Evolutionary conservation across 345 rosid species (phyloP).

Genomic region (Excoecaria agallocha): DNA sequence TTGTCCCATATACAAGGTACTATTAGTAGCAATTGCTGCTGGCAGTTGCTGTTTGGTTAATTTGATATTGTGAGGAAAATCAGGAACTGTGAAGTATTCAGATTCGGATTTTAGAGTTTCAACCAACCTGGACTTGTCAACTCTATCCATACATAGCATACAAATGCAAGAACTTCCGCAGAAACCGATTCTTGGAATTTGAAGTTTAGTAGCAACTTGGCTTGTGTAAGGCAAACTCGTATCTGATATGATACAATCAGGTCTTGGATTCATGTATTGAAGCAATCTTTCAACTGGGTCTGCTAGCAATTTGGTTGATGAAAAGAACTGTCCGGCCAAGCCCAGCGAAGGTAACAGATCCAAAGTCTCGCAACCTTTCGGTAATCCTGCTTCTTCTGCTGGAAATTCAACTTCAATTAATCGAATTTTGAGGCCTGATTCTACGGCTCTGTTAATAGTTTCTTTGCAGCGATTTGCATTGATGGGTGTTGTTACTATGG

Average conservation of each 20-base stretch:
- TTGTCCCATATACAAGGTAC: no score
- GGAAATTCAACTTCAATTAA: constrained; percentile 9
- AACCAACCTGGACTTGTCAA: no score
- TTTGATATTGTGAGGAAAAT: constrained; percentile 12
- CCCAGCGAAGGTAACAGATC: no score
- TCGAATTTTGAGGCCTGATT: constrained; percentile 22
- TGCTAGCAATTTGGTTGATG: no score
- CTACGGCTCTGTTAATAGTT: constrained; percentile 14
- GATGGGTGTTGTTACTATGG: constrained; percentile 29
- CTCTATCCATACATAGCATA: no score
- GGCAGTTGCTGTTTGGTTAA: background rate
- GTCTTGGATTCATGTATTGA: no score
- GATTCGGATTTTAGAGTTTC: no score
- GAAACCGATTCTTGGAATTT: constrained; percentile 30
- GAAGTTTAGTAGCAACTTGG: constrained; percentile 15
- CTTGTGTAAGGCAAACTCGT: constrained; percentile 24
- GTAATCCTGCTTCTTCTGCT: constrained; percentile 15
- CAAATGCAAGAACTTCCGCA: constrained; percentile 8
- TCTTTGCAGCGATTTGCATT: constrained; percentile 9
- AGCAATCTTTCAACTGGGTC: no score
- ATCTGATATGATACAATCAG: constrained; percentile 39
- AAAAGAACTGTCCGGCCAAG: no score
- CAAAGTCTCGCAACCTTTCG: constrained; percentile 3
- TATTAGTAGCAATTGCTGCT: no score
- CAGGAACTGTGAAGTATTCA: background rate